These are phyloP conservation scores for Otatea glauca DNA, from an alignment of 176 grass and related monocot species.

Conservation along the genomic window DNA sequence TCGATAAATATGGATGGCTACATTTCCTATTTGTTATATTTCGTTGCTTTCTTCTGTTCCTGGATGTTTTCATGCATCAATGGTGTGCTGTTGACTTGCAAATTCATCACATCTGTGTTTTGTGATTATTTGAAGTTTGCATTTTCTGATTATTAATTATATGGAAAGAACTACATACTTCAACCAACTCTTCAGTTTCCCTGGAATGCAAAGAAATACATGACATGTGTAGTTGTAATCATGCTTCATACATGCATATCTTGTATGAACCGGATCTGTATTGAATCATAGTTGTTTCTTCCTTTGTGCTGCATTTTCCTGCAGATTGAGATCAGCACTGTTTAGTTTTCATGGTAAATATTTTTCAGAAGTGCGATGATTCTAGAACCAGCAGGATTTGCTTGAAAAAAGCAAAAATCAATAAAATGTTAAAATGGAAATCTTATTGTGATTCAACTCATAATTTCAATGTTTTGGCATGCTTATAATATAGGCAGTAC, in stretches of 20 bases:
- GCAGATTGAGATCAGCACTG: slow-evolving; percentile 18
- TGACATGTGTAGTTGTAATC: neutral
- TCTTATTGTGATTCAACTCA: neutral
- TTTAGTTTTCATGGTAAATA: slow-evolving; percentile 4
- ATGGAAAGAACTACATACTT: neutral
- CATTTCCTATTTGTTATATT: neutral
- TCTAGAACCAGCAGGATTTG: neutral
- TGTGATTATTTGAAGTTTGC: neutral
- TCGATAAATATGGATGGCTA: slow-evolving; percentile 21
- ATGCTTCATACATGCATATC: neutral
- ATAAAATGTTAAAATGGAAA: neutral
- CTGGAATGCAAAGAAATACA: neutral
- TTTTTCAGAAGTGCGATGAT: neutral
- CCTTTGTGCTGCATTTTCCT: neutral
- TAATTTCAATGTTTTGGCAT: no score
- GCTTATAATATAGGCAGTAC: no score
- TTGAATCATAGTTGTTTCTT: neutral
- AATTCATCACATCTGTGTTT: slow-evolving; percentile 7
- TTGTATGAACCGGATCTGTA: neutral
- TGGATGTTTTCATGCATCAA: neutral
- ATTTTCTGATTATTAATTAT: neutral
- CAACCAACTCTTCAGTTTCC: neutral
- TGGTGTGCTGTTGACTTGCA: neutral
- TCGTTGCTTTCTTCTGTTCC: neutral
- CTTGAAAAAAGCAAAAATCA: neutral